Conservation (phyloP, 306 rosid species). For the Acacia crassicarpa region DNA sequence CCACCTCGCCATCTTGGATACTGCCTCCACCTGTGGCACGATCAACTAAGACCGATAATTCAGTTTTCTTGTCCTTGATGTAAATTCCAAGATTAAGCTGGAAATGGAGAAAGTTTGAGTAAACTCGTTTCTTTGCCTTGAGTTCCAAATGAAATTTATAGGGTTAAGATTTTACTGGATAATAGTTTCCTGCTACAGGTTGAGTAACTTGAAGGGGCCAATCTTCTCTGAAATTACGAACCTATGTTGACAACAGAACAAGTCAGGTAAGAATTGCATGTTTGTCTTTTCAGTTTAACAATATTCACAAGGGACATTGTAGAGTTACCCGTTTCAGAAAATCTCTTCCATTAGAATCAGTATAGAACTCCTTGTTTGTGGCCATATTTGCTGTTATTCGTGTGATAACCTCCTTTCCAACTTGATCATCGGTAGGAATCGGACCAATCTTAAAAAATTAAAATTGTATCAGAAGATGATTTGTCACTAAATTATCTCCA, state of each 20-base stretch:
- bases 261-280: constrained; percentile 14
- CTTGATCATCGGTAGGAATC: constrained; percentile 69
- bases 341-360: constrained; percentile 93
- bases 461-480: constrained; percentile 34
- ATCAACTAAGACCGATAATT: constrained; percentile 84
- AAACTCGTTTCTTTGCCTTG: background rate
- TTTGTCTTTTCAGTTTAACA: background rate
- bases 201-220: constrained; percentile 80
- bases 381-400: constrained; percentile 72
- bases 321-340: constrained; percentile 75
- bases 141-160: constrained; percentile 6
- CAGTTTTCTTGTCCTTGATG: constrained; percentile 62
- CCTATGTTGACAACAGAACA: constrained; percentile 46
- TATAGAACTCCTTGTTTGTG: constrained; percentile 72
- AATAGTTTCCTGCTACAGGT: constrained; percentile 91
- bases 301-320: background rate
- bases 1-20: constrained; percentile 79
- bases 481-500: constrained; percentile 8
- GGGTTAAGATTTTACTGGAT: constrained; percentile 63
- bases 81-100: constrained; percentile 92
- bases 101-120: constrained; percentile 6
- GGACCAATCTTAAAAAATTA: constrained; percentile 78
- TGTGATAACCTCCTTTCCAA: constrained; percentile 88
- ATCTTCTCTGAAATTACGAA: constrained; percentile 73
- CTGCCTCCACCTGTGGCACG: constrained; percentile 89